A percentile compares a stretch with the other conserved stretches of the same genome.
Evolutionary conservation across 164 flowering plant species (phyloP).

Genomic region (Houttuynia cordata): DNA sequence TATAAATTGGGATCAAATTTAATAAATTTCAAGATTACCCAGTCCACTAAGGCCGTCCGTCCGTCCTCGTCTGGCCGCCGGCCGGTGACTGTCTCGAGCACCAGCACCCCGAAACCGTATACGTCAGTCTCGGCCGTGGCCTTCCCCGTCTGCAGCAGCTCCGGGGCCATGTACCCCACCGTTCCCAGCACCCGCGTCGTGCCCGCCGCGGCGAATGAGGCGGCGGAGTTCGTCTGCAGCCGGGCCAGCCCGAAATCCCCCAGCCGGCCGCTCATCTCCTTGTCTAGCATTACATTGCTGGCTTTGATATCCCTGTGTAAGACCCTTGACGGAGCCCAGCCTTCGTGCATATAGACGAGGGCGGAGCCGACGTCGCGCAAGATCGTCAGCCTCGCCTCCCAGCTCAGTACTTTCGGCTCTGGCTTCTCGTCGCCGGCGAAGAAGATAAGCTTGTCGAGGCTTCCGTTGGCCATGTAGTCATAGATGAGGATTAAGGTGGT

Average conservation of each 20-base stretch:
- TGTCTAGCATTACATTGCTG: slow-evolving; percentile 42
- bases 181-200: slow-evolving; percentile 39
- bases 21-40: too few relatives aligned
- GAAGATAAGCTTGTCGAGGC: slow-evolving; percentile 33
- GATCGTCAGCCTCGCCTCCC: slow-evolving; percentile 25
- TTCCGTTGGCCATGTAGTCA: slow-evolving; percentile 39
- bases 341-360: slow-evolving; percentile 34
- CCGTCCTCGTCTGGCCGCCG: slow-evolving; percentile 28
- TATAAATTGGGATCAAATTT: too few relatives aligned
- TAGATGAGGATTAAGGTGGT: slow-evolving; percentile 29
- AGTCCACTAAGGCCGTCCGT: slow-evolving; percentile 25
- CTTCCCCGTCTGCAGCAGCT: slow-evolving; percentile 31
- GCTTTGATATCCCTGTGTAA: slow-evolving; percentile 45
- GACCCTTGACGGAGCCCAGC: slow-evolving; percentile 31
- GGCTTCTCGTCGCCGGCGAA: slow-evolving; percentile 10
- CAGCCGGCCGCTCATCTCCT: slow-evolving; percentile 32
- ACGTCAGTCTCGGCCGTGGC: slow-evolving; percentile 32
- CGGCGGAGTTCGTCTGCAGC: slow-evolving; percentile 20
- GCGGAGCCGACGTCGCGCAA: slow-evolving; percentile 33
- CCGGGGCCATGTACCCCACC: slow-evolving; percentile 45
- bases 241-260: slow-evolving; percentile 43
- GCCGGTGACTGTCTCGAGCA: slow-evolving; percentile 33
- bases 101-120: slow-evolving; percentile 34
- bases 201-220: slow-evolving; percentile 3
- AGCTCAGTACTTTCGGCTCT: slow-evolving; percentile 15